Conservation (phyloP, 495 filamentous ascomycete genomes). For the Talaromyces ruber region DNA sequence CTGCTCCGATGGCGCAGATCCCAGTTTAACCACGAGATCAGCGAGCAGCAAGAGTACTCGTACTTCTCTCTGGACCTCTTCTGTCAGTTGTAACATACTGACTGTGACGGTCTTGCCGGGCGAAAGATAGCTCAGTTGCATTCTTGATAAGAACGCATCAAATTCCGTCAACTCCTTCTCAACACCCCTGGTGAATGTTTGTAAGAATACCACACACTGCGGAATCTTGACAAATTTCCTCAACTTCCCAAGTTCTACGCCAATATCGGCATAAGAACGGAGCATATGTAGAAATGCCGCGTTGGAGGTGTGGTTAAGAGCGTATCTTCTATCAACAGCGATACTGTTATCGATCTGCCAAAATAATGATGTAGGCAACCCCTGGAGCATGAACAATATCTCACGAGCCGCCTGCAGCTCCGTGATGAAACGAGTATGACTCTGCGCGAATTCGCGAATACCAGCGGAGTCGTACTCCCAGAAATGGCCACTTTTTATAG, state of each 20-base stretch:
- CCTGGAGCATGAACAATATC: slow-evolving; percentile 73
- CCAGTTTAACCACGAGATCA: slow-evolving; percentile 28
- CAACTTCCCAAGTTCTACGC: slow-evolving; percentile 33
- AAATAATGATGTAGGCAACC: slow-evolving; percentile 68
- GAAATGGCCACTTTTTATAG: slow-evolving; percentile 52
- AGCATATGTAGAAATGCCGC: slow-evolving; percentile 31
- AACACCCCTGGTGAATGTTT: slow-evolving; percentile 46
- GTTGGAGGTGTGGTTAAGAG: slow-evolving; percentile 28
- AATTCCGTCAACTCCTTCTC: slow-evolving; percentile 32
- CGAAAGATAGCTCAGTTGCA: slow-evolving; percentile 35
- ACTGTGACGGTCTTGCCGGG: slow-evolving; percentile 20
- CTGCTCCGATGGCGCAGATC: slow-evolving; percentile 16
- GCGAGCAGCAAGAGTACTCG: slow-evolving; percentile 47
- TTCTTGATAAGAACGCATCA: slow-evolving; percentile 31
- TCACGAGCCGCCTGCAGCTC: slow-evolving; percentile 73
- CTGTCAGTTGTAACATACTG: slow-evolving; percentile 53
- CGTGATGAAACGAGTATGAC: slow-evolving; percentile 45
- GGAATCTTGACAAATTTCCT: slow-evolving; percentile 33
- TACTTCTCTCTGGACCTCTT: slow-evolving; percentile 46
- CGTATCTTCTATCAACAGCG: slow-evolving; percentile 27
- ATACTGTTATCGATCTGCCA: slow-evolving; percentile 29
- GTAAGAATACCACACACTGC: slow-evolving; percentile 39
- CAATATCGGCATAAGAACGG: slow-evolving; percentile 33
- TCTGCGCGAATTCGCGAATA: slow-evolving; percentile 15
- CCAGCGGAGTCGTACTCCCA: slow-evolving; percentile 41